These are phyloP conservation scores for Coemansia erecta DNA, from an alignment of 192 early-diverging fungal genomes.

Conservation along the genomic window DNA sequence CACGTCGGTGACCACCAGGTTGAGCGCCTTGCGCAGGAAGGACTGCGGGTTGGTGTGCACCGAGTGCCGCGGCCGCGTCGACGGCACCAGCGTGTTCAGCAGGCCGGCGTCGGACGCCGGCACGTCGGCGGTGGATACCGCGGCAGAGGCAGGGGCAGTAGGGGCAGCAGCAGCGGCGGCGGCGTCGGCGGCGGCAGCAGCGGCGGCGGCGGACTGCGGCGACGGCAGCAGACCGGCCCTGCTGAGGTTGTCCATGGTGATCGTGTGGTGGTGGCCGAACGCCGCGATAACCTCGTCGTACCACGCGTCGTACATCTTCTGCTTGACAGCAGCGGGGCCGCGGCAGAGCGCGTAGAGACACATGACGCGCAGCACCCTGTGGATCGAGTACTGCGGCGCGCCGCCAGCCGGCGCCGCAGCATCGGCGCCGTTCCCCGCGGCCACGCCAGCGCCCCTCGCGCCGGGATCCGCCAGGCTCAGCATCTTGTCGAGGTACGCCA, in stretches of 20 bases:
- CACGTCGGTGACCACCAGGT: constrained; percentile 83
- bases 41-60: constrained; percentile 34
- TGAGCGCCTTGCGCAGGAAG: constrained; percentile 65
- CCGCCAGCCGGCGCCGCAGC: constrained; percentile 12
- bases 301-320: constrained; percentile 79
- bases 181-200: too few relatives aligned
- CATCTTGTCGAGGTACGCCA: constrained; percentile 69
- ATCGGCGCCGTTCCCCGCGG: constrained; percentile 5
- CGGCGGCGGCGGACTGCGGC: constrained; percentile 13
- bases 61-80: constrained; percentile 24
- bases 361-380: constrained; percentile 75
- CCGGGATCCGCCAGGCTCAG: constrained; percentile 85
- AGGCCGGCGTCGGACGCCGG: constrained; percentile 7
- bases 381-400: constrained; percentile 30
- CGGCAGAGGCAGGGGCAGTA: neutral
- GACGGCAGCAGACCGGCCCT: constrained; percentile 63
- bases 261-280: constrained; percentile 87
- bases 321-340: constrained; percentile 67
- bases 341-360: constrained; percentile 82
- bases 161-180: too few relatives aligned
- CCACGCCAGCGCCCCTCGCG: constrained; percentile 55
- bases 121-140: neutral
- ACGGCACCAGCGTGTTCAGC: constrained; percentile 19
- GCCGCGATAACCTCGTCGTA: constrained; percentile 84
- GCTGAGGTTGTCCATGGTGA: constrained; percentile 80